phyloP scores from a whole-genome alignment of 1,139 yeast species.

The Suhomyces anneliseae region DNA sequence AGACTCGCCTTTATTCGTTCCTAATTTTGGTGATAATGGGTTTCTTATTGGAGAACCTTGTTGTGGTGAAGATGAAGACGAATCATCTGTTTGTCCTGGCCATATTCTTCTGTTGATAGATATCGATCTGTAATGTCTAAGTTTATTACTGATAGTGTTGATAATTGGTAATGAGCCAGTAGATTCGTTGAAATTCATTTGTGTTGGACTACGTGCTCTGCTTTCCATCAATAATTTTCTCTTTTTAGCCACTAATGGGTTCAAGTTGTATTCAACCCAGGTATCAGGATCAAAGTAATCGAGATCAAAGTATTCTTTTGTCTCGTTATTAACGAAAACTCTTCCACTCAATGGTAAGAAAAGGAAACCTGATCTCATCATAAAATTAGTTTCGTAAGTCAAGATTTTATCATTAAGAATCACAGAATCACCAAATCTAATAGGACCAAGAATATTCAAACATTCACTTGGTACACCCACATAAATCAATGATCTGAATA shows the following conservation, averaged over 20 bases:
- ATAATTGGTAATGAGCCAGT: constrained; percentile 22
- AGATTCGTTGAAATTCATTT: not conserved
- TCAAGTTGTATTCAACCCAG: constrained; percentile 75
- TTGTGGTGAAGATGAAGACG: not conserved
- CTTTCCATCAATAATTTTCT: constrained; percentile 23
- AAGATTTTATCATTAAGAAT: constrained; percentile 70
- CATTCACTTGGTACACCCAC: constrained; percentile 87
- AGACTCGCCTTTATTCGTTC: constrained; percentile 1
- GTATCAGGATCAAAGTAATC: constrained; percentile 79
- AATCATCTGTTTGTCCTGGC: not conserved
- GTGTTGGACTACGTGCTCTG: not conserved
- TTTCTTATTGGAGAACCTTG: not conserved
- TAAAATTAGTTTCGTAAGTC: constrained; percentile 79
- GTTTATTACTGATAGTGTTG: constrained; percentile 22
- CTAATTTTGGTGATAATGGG: constrained; percentile 3
- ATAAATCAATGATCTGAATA: constrained; percentile 72
- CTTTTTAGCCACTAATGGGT: constrained; percentile 65
- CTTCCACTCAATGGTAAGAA: constrained; percentile 76
- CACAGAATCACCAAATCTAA: constrained; percentile 79
- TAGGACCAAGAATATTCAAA: constrained; percentile 82
- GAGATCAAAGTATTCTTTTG: constrained; percentile 58
- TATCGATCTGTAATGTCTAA: constrained; percentile 23
- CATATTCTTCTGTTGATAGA: constrained; percentile 15
- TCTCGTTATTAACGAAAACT: constrained; percentile 62
- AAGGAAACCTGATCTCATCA: constrained; percentile 81